Evolutionary conservation across 164 flowering plant species (phyloP), one percentile per base, ranked within the genome.

Genomic region (Sextonia rubra): DNA sequence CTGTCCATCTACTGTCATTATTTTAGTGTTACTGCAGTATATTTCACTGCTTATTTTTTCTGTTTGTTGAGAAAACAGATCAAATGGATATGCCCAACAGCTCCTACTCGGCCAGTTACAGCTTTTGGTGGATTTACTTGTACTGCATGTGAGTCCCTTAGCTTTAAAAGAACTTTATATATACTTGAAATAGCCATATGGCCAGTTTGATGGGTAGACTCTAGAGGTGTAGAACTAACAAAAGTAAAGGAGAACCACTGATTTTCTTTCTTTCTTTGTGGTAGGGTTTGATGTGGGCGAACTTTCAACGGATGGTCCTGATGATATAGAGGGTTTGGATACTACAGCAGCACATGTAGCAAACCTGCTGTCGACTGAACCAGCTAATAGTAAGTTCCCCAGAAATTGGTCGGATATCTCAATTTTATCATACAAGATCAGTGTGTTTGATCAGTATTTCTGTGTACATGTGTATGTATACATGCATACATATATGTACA

Each of bases 221-320:
- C 37, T 30, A 27, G 2, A 1, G 30, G 0, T 11, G 15, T 48
- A 48, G 17, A 48, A 48, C 30, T 27, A 30, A 30, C 37, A 30
- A 12, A 47, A 49, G 56, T 12, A 49, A 49, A 49, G 20, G 15
- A 47, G 32, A 15, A 11, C 12, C 15, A 11, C 12, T 15, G 3
- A 24, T 15, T 23, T 29, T 23, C 26, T 52, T 26, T 29, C 1
- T 49, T 48, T 49, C 1, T 47, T 37, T 64, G 17, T 23, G 12
- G 71, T 84, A 90, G 97, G 97, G 99, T 96, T 91, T 82, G 97
- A 96, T 73, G 88, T 87, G 66, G 91, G 88, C 72, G 97, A 96
- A 68, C 88, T 96, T 82, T 89, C 97, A 48, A 97, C 91, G 75
- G 88, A 96, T 71, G 83, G 88, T 71, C 88, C 97, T 14, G 95